Evolutionary conservation across 2,329 filamentous ascomycete genomes (phyloP).

Genomic region (Pezicula radicicola): DNA sequence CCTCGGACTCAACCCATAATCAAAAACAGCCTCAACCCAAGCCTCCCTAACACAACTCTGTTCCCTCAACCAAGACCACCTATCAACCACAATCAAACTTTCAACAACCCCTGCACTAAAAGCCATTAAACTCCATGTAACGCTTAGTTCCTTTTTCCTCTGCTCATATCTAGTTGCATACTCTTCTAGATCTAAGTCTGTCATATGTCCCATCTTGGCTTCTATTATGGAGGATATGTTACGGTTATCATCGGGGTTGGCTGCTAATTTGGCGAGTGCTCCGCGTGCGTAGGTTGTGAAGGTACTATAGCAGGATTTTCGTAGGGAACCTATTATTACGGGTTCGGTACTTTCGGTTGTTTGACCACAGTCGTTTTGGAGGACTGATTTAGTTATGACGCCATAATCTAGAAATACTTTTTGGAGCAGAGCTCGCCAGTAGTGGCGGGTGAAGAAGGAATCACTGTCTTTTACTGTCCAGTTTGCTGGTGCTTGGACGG

Average conservation of each 20-base stretch:
- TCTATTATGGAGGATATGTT: conserved; percentile 43
- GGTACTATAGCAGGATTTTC: conserved; percentile 74
- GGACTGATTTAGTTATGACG: conserved; percentile 56
- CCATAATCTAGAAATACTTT: conserved; percentile 86
- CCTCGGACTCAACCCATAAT: conserved; percentile 79
- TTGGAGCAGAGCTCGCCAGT: conserved; percentile 87
- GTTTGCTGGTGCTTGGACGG: conserved; percentile 90
- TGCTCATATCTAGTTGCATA: conserved; percentile 66
- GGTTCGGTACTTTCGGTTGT: conserved; percentile 61
- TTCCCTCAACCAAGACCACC: conserved; percentile 84
- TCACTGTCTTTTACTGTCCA: conserved; percentile 83
- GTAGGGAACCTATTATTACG: conserved; percentile 81
- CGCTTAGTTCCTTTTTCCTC: conserved; percentile 76
- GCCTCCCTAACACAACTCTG: conserved; percentile 69
- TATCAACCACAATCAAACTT: conserved; percentile 83
- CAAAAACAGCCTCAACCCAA: conserved; percentile 94
- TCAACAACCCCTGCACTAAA: conserved; percentile 90
- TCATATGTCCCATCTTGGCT: conserved; percentile 64
- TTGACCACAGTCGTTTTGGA: conserved; percentile 18
- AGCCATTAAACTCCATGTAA: conserved; percentile 94
- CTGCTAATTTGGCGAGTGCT: conserved; percentile 71
- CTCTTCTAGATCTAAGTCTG: conserved; percentile 68
- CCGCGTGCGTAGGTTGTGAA: conserved; percentile 78
- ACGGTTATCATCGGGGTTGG: conserved; percentile 53
- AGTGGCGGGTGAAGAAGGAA: conserved; percentile 87